Evolutionary conservation across 1,284 basidiomycete genomes (phyloP), one percentile per base, ranked within the genome.

Genomic region (Rhizopogon parksii): DNA sequence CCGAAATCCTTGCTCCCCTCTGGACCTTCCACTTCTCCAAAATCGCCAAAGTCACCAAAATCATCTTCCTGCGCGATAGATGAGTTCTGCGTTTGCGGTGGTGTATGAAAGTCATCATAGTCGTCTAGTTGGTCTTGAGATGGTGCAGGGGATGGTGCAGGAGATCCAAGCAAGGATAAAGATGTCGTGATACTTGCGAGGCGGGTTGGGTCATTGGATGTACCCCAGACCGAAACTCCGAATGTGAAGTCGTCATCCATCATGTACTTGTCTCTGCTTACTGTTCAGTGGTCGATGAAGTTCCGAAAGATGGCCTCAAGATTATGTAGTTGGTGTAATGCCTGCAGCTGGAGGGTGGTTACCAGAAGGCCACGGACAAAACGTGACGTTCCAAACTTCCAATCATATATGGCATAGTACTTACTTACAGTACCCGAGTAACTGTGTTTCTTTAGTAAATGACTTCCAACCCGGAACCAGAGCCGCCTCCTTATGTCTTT

Each of bases 1-100:
- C n/a, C 12, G 4, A 37, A 34, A 25, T 35, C 25, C 4, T 5
- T 71, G 2, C 59, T 60, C 24, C 60, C 55, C 17, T 45, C 42
- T 36, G 70, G 56, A 47, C 65, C 71, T 49, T 76, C 76, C 12
- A 74, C 80, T 56, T 90, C 90, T 50, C 80, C 88, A 66, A 91
- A 91, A 59, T 90, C 88, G 14, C 87, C 91, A 72, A 94, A 94
- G 61, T 93, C 89, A 46, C 83, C 88, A 66, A 87, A 89, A 53
- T 88, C 87, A 61, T 88, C 87, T 40, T 82, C 83, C 6, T 71
- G 76, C 6, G 61, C 71, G 8, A 69, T 70, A 25, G 64, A 66
- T 19, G 67, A 68, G 1, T 68, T 64, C 24, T 71, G 67, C 4
- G 69, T 64, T 57, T 76, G 73, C 30, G 71, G 66, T 39, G 82